phyloP scores from a whole-genome alignment of 257 asterid species.

The Coffea canephora region DNA sequence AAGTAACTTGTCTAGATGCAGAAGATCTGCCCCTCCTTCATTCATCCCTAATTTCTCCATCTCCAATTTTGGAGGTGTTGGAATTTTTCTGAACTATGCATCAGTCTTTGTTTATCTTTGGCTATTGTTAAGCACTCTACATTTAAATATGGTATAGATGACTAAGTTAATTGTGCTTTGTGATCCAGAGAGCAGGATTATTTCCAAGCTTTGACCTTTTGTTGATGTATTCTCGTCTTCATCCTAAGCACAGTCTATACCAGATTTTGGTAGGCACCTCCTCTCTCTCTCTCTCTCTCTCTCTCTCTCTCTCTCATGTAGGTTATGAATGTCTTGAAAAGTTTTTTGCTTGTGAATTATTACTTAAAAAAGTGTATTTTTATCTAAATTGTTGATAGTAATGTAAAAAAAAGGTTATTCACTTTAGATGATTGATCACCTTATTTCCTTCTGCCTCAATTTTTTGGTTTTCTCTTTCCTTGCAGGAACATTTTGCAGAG shows the following conservation, averaged over 20 bases:
- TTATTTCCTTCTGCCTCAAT: not conserved
- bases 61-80: conserved; percentile 78
- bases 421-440: not conserved
- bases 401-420: too few relatives aligned
- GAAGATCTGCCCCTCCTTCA: conserved; percentile 80
- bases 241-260: conserved; percentile 60
- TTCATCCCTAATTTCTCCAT: conserved; percentile 64
- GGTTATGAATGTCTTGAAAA: not conserved
- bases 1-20: conserved; percentile 74
- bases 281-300: conserved; percentile 13
- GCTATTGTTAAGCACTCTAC: not conserved
- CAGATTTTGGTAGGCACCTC: conserved; percentile 66
- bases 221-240: conserved; percentile 68
- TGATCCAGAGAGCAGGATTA: conserved; percentile 86
- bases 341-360: not conserved
- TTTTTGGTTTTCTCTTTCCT: conserved; percentile 14
- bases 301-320: not conserved
- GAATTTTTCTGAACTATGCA: not conserved
- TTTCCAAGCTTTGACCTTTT: conserved; percentile 83
- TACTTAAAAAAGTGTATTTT: not conserved
- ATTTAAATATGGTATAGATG: conserved; percentile 7
- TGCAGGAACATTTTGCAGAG: conserved; percentile 77
- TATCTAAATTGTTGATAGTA: not conserved
- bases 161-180: conserved; percentile 17
- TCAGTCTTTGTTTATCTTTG: not conserved